Evolutionary conservation across 2,329 filamentous ascomycete species (phyloP).

Genomic region (Trichoderma harzianum): DNA sequence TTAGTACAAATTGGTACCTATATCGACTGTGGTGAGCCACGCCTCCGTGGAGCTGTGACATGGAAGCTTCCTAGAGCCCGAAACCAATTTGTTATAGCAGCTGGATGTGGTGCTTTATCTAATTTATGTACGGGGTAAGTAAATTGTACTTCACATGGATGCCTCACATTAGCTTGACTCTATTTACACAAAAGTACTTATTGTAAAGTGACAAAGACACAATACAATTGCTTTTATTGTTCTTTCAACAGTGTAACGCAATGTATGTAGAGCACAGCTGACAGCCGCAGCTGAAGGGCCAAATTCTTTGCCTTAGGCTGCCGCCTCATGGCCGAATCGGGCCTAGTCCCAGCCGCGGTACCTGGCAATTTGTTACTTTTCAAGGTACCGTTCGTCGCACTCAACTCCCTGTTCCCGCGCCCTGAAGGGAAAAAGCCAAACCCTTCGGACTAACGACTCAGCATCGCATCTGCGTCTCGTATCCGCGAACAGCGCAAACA

Average conservation of each 20-base stretch:
- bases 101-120: neutral
- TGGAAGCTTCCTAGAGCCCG: neutral
- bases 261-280: neutral
- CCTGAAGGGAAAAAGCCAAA: constrained; percentile 18
- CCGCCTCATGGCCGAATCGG: constrained; percentile 31
- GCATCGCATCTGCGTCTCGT: neutral
- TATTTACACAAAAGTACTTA: neutral
- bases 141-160: neutral
- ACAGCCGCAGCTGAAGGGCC: neutral
- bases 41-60: neutral
- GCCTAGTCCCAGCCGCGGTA: constrained; percentile 23
- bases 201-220: neutral
- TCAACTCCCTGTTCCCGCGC: constrained; percentile 9
- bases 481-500: neutral
- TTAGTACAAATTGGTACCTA: neutral
- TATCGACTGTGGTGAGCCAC: no score
- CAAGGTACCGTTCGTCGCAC: constrained; percentile 13
- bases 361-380: constrained; percentile 7
- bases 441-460: neutral
- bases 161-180: neutral
- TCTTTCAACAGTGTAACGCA: neutral
- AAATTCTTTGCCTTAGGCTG: constrained; percentile 27
- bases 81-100: neutral
- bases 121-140: neutral
- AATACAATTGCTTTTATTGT: neutral